A percentile compares a stretch with the other conserved stretches of the same genome.
These are phyloP conservation scores for Candida sp. DNA, from an alignment of 1,139 yeast species.

Conservation along the genomic window DNA sequence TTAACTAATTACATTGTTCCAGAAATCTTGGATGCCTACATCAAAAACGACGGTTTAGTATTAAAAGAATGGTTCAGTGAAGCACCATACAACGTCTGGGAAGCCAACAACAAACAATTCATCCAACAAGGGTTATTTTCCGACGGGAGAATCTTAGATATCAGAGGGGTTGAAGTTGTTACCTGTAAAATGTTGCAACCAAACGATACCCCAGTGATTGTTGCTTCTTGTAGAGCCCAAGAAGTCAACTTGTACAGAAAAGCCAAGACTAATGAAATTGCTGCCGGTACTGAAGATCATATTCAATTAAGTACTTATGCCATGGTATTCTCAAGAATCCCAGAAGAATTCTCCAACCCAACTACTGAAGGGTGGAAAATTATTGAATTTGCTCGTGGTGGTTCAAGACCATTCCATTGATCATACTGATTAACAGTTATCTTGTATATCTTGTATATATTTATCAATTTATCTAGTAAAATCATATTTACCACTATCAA, in stretches of 20 bases:
- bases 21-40: conserved; percentile 93
- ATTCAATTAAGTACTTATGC: conserved; percentile 93
- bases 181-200: conserved; percentile 90
- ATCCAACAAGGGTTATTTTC: conserved; percentile 90
- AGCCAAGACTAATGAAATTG: conserved; percentile 88
- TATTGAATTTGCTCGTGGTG: conserved; percentile 93
- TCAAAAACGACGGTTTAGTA: conserved; percentile 82
- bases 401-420: conserved; percentile 83
- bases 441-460: conserved; percentile 6
- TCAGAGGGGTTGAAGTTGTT: conserved; percentile 92
- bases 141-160: conserved; percentile 89
- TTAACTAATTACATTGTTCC: conserved; percentile 93
- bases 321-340: conserved; percentile 89
- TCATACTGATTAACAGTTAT: not conserved
- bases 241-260: conserved; percentile 90
- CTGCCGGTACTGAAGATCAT: conserved; percentile 95
- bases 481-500: not conserved
- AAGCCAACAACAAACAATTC: conserved; percentile 90
- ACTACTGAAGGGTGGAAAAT: conserved; percentile 98
- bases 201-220: conserved; percentile 88
- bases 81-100: conserved; percentile 95
- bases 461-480: not conserved
- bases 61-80: conserved; percentile 93
- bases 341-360: conserved; percentile 86
- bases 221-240: conserved; percentile 95